These are phyloP conservation scores for Phlebiopsis gigantea DNA, from an alignment of 768 basidiomycete species.

Conservation along the genomic window DNA sequence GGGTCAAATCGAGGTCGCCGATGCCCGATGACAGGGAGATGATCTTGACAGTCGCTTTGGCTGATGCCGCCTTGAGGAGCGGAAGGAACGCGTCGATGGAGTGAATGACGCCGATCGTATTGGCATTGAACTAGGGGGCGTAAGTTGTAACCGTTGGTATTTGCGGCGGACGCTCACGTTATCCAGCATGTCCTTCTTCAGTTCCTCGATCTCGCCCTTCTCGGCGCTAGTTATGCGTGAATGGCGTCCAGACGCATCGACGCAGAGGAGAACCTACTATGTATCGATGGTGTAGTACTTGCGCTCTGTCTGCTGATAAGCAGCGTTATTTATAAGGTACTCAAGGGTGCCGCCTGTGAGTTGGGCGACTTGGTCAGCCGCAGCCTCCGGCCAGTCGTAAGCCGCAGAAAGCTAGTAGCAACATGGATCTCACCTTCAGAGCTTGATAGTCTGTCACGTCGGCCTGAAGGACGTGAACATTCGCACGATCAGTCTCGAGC, in stretches of 20 bases:
- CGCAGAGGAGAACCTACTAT: constrained; percentile 17
- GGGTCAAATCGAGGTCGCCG: constrained; percentile 24
- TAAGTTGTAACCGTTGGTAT: constrained; percentile 3
- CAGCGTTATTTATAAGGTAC: constrained; percentile 35
- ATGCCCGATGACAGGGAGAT: constrained; percentile 28
- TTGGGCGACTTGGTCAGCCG: constrained; percentile 23
- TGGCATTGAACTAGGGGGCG: constrained; percentile 22
- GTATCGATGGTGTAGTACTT: constrained; percentile 11
- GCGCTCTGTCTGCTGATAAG: constrained; percentile 11
- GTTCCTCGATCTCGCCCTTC: constrained; percentile 10
- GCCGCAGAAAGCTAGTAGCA: not conserved
- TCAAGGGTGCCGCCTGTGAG: constrained; percentile 32
- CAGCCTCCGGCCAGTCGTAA: constrained; percentile 16
- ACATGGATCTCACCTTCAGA: constrained; percentile 24
- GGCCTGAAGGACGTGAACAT: constrained; percentile 31
- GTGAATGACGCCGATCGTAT: constrained; percentile 31
- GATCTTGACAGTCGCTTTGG: constrained; percentile 26
- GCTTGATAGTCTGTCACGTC: constrained; percentile 29
- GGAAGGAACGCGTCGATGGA: constrained; percentile 36
- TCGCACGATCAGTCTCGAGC: constrained; percentile 13
- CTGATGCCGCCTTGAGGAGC: constrained; percentile 26
- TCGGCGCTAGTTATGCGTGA: constrained; percentile 10
- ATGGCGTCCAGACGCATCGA: not conserved
- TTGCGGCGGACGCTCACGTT: constrained; percentile 11
- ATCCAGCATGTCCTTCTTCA: constrained; percentile 21